Evolutionary conservation across 768 basidiomycete genomes (phyloP).

Genomic region (Suillus occidentalis): DNA sequence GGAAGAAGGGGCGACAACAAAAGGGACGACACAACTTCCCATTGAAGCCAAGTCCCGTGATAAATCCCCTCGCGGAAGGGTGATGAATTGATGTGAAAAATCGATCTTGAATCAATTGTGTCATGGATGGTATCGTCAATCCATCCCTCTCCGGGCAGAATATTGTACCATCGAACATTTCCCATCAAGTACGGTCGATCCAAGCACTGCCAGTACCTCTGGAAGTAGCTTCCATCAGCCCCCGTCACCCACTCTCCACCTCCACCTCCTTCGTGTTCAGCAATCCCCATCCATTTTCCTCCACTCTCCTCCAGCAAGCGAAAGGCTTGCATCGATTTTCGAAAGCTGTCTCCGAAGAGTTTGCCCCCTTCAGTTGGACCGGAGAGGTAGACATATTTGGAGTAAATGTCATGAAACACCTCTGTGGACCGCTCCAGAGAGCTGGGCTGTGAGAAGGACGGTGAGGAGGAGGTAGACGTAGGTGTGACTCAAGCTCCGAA

Average conservation of each 20-base stretch:
- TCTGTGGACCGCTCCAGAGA: conserved; percentile 71
- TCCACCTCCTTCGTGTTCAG: conserved; percentile 33
- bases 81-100: conserved; percentile 20
- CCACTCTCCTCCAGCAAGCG: conserved; percentile 23
- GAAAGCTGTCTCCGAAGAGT: conserved; percentile 57
- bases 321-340: conserved; percentile 25
- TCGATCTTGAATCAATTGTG: conserved; percentile 36
- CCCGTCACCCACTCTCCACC: conserved; percentile 40
- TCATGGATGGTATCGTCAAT: conserved; percentile 83
- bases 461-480: conserved; percentile 34
- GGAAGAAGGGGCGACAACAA: conserved; percentile 27
- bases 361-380: conserved; percentile 17
- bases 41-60: conserved; percentile 23
- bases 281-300: conserved; percentile 34
- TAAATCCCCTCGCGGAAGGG: conserved; percentile 22
- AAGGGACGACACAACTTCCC: conserved; percentile 22
- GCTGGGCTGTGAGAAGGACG: conserved; percentile 73
- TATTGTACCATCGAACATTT: conserved; percentile 19
- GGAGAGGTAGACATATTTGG: conserved; percentile 11
- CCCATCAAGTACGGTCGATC: conserved; percentile 20
- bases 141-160: conserved; percentile 11
- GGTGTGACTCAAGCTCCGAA: conserved; percentile 46
- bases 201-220: conserved; percentile 38
- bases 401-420: conserved; percentile 23
- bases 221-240: conserved; percentile 36